These are phyloP conservation scores for Vigna trinervia DNA, from an alignment of 306 rosid species.

Conservation along the genomic window DNA sequence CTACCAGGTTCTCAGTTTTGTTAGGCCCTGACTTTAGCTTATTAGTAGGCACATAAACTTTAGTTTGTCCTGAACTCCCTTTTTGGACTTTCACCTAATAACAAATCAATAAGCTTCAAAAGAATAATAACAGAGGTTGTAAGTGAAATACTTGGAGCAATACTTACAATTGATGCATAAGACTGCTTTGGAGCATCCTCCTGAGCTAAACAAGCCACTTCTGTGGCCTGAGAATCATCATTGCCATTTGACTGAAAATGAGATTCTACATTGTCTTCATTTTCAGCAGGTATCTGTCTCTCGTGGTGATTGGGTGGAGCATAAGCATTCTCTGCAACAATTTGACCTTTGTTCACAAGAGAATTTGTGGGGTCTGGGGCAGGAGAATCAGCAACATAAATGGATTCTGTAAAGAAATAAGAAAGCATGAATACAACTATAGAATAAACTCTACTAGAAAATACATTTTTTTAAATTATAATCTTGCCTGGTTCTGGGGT, in stretches of 20 bases:
- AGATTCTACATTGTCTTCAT: constrained; percentile 49
- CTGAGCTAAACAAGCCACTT: constrained; percentile 49
- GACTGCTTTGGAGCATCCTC: constrained; percentile 75
- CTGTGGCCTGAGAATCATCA: constrained; percentile 53
- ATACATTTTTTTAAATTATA: background rate
- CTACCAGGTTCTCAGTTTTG: constrained; percentile 48
- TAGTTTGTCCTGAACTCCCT: constrained; percentile 54
- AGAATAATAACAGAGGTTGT: constrained; percentile 32
- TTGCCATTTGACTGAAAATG: constrained; percentile 59
- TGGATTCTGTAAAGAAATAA: constrained; percentile 51
- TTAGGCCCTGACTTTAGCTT: constrained; percentile 49
- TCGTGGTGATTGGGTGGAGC: constrained; percentile 55
- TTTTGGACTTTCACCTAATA: constrained; percentile 73
- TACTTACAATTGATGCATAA: constrained; percentile 81
- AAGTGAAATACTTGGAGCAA: constrained; percentile 26
- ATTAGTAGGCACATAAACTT: constrained; percentile 69
- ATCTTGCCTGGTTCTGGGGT: constrained; percentile 63
- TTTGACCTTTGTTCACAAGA: constrained; percentile 42
- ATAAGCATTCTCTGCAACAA: constrained; percentile 50
- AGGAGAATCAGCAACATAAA: constrained; percentile 58
- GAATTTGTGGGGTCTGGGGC: constrained; percentile 54
- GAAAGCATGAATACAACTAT: constrained; percentile 32
- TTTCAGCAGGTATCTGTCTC: constrained; percentile 48
- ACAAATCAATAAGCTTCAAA: constrained; percentile 43
- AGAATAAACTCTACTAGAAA: constrained; percentile 19